Percentiles rank a stretch among this genome's conserved stretches.
Conservation (phyloP, 2,329 filamentous ascomycete genomes). For the Epicoccum sorghinum region DNA sequence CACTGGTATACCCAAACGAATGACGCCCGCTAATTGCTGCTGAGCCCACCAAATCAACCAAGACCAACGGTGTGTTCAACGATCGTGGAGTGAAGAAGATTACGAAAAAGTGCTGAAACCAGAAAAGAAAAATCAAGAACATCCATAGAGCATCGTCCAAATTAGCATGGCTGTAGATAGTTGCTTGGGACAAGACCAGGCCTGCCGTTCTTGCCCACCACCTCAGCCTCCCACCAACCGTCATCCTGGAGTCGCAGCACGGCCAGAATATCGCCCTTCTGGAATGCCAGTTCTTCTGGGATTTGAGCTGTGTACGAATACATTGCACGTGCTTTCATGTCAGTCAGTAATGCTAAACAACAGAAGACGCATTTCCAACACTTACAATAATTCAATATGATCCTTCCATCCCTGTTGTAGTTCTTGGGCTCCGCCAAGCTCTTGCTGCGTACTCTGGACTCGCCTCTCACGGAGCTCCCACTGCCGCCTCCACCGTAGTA, state of each 20-base stretch:
- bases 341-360: slow-evolving; percentile 9
- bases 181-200: slow-evolving; percentile 70
- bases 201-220: slow-evolving; percentile 67
- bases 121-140: not conserved
- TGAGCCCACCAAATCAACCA: not conserved
- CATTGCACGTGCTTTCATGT: slow-evolving; percentile 78
- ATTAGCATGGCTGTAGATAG: slow-evolving; percentile 65
- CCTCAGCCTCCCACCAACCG: slow-evolving; percentile 98
- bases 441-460: slow-evolving; percentile 69
- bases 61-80: not conserved
- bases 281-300: slow-evolving; percentile 90
- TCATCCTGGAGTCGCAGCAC: slow-evolving; percentile 93
- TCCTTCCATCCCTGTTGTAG: slow-evolving; percentile 82
- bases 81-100: slow-evolving; percentile 7
- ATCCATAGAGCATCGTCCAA: not conserved
- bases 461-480: slow-evolving; percentile 41
- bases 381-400: slow-evolving; percentile 94
- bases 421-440: slow-evolving; percentile 86
- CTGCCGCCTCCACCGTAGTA: slow-evolving; percentile 47
- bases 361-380: slow-evolving; percentile 24
- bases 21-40: slow-evolving; percentile 17
- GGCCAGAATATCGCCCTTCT: slow-evolving; percentile 89
- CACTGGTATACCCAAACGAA: slow-evolving; percentile 16
- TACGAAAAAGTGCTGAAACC: not conserved
- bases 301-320: slow-evolving; percentile 96